phyloP scores from a whole-genome alignment of 2,329 filamentous ascomycete species.

The Furcasterigmium furcatum region DNA sequence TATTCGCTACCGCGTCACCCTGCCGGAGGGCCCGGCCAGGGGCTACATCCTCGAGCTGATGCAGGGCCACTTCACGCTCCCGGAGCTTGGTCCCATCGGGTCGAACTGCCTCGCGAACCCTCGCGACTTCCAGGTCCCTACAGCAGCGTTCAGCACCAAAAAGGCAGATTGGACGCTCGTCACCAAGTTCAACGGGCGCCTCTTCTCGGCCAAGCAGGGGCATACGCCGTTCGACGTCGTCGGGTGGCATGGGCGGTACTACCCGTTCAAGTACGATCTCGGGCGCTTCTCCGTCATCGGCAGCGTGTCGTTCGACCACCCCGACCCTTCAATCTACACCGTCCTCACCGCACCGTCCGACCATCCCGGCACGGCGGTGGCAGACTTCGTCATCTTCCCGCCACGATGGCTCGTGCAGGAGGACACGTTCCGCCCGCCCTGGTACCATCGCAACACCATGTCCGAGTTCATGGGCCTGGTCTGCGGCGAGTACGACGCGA shows the following conservation, averaged over 20 bases:
- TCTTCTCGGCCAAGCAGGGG: slow-evolving; percentile 62
- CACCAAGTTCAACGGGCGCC: slow-evolving; percentile 63
- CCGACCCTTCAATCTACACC: slow-evolving; percentile 75
- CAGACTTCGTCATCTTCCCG: slow-evolving; percentile 72
- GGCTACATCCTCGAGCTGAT: slow-evolving; percentile 77
- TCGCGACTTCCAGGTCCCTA: slow-evolving; percentile 71
- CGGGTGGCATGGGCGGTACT: slow-evolving; percentile 78
- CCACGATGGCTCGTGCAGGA: slow-evolving; percentile 68
- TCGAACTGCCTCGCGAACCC: slow-evolving; percentile 72
- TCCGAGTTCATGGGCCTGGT: slow-evolving; percentile 64
- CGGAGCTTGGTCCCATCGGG: slow-evolving; percentile 71
- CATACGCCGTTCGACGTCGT: slow-evolving; percentile 79
- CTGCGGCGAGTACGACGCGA: slow-evolving; percentile 57
- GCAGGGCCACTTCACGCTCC: slow-evolving; percentile 68
- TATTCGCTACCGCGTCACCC: slow-evolving; percentile 68
- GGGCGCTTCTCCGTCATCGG: slow-evolving; percentile 75
- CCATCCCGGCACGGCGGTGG: slow-evolving; percentile 59
- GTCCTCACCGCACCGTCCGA: slow-evolving; percentile 63
- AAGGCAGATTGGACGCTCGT: slow-evolving; percentile 43
- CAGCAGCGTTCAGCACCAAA: slow-evolving; percentile 56
- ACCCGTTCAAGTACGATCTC: slow-evolving; percentile 79
- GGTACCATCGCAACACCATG: slow-evolving; percentile 69
- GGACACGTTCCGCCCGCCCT: slow-evolving; percentile 69
- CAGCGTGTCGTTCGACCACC: slow-evolving; percentile 71
- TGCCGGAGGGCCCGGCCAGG: slow-evolving; percentile 58